phyloP scores from a whole-genome alignment of 75 land plant genomes.

The Azolla pinnata region DNA sequence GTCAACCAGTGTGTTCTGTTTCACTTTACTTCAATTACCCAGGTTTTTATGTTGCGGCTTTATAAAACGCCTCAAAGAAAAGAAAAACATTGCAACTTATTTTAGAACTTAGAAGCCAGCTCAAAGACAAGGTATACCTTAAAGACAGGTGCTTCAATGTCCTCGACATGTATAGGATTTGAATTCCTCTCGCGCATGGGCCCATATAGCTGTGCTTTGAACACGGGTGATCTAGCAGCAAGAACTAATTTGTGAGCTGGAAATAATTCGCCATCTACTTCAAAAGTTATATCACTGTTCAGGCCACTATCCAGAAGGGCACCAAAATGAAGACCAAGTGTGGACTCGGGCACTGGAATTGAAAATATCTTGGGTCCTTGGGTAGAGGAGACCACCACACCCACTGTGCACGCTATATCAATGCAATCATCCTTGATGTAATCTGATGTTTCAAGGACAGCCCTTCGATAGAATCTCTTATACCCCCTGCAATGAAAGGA shows the following conservation, averaged over 20 bases:
- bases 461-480: constrained; percentile 46
- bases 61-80: constrained; percentile 1
- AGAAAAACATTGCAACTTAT: background rate
- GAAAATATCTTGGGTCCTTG: constrained; percentile 26
- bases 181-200: constrained; percentile 23
- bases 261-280: constrained; percentile 35
- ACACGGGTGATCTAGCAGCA: constrained; percentile 44
- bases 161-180: constrained; percentile 22
- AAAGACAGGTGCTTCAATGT: constrained; percentile 31
- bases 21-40: background rate
- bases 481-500: constrained; percentile 33
- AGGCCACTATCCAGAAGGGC: constrained; percentile 29
- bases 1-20: background rate
- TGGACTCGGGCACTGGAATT: constrained; percentile 27
- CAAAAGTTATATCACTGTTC: constrained; percentile 24
- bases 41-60: background rate
- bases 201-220: constrained; percentile 38
- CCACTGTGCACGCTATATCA: constrained; percentile 35
- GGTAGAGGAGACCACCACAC: constrained; percentile 36
- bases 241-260: constrained; percentile 36
- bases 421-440: constrained; percentile 35
- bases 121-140: constrained; percentile 14
- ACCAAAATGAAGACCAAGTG: constrained; percentile 39
- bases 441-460: constrained; percentile 42
- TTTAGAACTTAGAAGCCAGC: background rate